Conservation (phyloP, 495 filamentous ascomycete genomes). For the Podospora pseudopauciseta region DNA sequence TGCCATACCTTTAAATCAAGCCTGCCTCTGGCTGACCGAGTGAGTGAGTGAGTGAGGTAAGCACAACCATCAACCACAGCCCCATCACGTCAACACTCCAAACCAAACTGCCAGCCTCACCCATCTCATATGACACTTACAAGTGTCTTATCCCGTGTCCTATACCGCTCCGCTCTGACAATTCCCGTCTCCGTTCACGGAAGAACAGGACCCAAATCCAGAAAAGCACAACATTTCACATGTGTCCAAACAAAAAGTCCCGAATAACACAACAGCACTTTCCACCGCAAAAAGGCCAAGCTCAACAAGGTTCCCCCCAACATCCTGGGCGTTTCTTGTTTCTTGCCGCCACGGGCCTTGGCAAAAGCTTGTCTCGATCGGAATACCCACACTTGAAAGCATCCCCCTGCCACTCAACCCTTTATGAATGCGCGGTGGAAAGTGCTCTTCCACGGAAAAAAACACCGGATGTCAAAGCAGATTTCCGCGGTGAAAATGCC, state of each 20-base stretch:
- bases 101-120: too few relatives aligned
- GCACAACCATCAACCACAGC: too few relatives aligned
- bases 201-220: neutral
- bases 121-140: too few relatives aligned
- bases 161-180: neutral
- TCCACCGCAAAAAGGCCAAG: neutral
- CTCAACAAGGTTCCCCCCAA: neutral
- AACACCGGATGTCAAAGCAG: slow-evolving; percentile 9
- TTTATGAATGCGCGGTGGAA: too few relatives aligned
- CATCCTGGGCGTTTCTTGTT: neutral
- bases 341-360: slow-evolving; percentile 20
- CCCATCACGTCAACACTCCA: too few relatives aligned
- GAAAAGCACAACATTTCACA: neutral
- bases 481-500: slow-evolving; percentile 17
- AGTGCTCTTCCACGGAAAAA: too few relatives aligned
- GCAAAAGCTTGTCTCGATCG: slow-evolving; percentile 27
- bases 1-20: too few relatives aligned
- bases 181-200: neutral
- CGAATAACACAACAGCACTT: neutral
- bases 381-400: neutral
- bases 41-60: too few relatives aligned
- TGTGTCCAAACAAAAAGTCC: neutral
- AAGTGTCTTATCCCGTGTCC: too few relatives aligned
- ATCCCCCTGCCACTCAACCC: too few relatives aligned
- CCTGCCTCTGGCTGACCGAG: too few relatives aligned